Conservation (phyloP, 169 alveolate genomes). For the Cyclospora cayetanensis region DNA sequence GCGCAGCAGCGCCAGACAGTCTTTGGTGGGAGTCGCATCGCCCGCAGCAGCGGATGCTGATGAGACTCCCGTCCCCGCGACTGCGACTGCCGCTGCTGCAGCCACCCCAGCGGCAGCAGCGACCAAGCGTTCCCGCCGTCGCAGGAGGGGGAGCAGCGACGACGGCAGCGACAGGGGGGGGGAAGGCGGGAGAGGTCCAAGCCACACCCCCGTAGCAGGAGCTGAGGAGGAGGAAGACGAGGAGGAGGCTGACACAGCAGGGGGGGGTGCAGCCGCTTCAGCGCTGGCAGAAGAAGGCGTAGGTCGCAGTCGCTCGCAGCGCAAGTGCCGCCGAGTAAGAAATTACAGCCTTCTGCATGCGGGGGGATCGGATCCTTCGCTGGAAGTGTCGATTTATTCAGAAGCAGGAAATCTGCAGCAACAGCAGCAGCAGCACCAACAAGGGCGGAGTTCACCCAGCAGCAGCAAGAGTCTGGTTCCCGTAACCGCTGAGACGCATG, state of each 20-base stretch:
- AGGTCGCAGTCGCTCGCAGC: slow-evolving; percentile 36
- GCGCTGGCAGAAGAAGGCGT: not conserved
- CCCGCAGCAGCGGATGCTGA: slow-evolving; percentile 17
- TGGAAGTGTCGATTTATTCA: slow-evolving; percentile 13
- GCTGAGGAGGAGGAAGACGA: slow-evolving; percentile 26
- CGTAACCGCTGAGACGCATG: slow-evolving; percentile 48
- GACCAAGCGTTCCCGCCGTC: slow-evolving; percentile 27
- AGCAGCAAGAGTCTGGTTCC: slow-evolving; percentile 36
- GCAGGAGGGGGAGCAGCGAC: slow-evolving; percentile 49
- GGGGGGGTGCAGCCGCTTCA: not conserved
- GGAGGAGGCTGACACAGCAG: not conserved
- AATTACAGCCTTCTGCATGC: slow-evolving; percentile 50
- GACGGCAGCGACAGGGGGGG: slow-evolving; percentile 50
- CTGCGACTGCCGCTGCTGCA: not conserved
- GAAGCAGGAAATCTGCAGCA: slow-evolving; percentile 52
- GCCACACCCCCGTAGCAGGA: too few species aligned
- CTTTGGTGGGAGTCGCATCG: not conserved
- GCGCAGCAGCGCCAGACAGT: slow-evolving; percentile 41
- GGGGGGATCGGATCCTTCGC: slow-evolving; percentile 47
- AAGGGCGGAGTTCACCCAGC: slow-evolving; percentile 6
- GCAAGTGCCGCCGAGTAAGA: slow-evolving; percentile 55
- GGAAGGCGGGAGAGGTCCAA: too few species aligned
- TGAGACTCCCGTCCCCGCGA: not conserved
- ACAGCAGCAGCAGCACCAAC: slow-evolving; percentile 38
- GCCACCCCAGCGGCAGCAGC: slow-evolving; percentile 5